Evolutionary conservation across 202 grass and related monocot species (phyloP), one percentile per base, ranked within the genome.

Genomic region (Panicum virgatum): DNA sequence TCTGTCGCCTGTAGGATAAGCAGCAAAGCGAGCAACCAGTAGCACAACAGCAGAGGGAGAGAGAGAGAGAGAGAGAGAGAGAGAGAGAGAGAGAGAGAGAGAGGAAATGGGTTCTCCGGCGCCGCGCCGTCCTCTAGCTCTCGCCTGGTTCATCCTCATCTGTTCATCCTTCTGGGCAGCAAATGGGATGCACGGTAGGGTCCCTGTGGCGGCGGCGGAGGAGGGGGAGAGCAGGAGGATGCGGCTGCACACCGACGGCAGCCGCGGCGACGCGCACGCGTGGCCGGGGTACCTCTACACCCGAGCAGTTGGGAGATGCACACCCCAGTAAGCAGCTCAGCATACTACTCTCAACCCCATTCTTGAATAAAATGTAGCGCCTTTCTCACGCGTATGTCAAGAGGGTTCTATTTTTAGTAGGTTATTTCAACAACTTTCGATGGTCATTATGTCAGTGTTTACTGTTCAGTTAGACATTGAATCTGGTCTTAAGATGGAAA

Each of bases 231-330:
- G 76, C 50, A 75, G 83, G 63, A 71, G 80, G 46, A 44, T 74
- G 51, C 38, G 15, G 74, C 62, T 85, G 76, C 70, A 85, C 66
- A 36, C 85, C 70, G 88, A 85, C 68, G 81, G 73, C 61, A 30
- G 61, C 75, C 51, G 67, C 83, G 71, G 68, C 52, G 43, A 25
- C 45, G 69, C 63, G 52, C 78, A 36, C 0, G 76, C 44, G 62
- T 93, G 91, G 96, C 96, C 96, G 13, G 96, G 96, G 56, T 99
- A 90, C 89, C 89, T 96, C 77, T 99, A 96, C 85, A 88, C 85
- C 74, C 86, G 96, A 86, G 76, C 89, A 2, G 53, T 83, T 11
- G 96, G 96, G 73, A 91, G 85, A 66, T 99, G 96, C 89, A 99
- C 96, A 73, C 91, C 93, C 54, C 93, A 94, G 96, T 99, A 90